These are phyloP conservation scores for Xerocomellus chrysenteron DNA, from an alignment of 768 basidiomycete genomes.

Conservation along the genomic window DNA sequence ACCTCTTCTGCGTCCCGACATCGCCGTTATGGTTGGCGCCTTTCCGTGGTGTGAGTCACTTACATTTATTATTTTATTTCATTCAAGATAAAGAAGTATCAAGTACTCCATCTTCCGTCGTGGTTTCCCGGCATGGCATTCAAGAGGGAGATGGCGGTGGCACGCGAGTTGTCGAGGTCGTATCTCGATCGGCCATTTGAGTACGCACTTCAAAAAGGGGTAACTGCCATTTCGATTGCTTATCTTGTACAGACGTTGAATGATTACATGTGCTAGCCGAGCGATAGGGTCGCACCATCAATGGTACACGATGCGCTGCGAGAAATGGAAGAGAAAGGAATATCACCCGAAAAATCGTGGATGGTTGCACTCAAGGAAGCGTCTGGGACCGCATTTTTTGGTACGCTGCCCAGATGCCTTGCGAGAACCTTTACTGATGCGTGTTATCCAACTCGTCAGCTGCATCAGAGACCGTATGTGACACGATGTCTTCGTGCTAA, in stretches of 20 bases:
- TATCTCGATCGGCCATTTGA: slow-evolving; percentile 4
- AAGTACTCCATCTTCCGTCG: slow-evolving; percentile 3
- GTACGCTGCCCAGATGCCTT: not conserved
- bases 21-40: not conserved
- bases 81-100: not conserved
- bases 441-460: not conserved
- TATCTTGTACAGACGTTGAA: not conserved
- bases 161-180: not conserved
- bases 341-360: not conserved
- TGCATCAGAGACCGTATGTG: slow-evolving; percentile 4
- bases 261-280: not conserved
- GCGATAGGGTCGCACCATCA: not conserved
- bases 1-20: not conserved
- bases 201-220: slow-evolving; percentile 1
- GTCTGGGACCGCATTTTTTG: slow-evolving; percentile 3
- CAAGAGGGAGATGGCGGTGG: not conserved
- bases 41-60: slow-evolving; percentile 3
- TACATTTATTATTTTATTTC: not conserved
- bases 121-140: slow-evolving; percentile 7
- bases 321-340: not conserved
- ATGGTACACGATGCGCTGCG: slow-evolving; percentile 6
- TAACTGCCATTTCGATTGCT: not conserved
- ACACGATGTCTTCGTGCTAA: not conserved
- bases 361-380: not conserved
- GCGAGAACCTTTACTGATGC: not conserved